A percentile compares a stretch with the other conserved stretches of the same genome.
These are phyloP conservation scores for Leptographium wingfieldii DNA, from an alignment of 2,329 filamentous ascomycete species.

Conservation along the genomic window DNA sequence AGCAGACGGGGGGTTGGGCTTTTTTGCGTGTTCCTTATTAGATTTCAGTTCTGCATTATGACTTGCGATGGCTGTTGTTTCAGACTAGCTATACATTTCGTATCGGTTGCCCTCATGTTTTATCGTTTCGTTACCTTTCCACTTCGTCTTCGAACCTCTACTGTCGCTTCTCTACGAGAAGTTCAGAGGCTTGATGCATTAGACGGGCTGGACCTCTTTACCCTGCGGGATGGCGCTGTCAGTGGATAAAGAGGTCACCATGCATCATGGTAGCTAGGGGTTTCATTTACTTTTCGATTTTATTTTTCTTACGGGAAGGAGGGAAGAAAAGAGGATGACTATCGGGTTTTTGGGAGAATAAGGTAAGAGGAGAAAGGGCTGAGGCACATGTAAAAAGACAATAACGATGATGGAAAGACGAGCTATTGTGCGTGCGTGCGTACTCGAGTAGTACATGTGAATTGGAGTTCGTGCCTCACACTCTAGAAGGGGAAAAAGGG, in stretches of 20 bases:
- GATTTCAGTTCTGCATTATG: slow-evolving; percentile 14
- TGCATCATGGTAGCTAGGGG: neutral
- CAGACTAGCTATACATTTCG: slow-evolving; percentile 16
- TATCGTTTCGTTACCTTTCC: neutral
- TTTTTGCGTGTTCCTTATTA: neutral
- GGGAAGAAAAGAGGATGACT: neutral
- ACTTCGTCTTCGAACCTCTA: neutral
- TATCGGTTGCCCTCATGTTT: slow-evolving; percentile 1
- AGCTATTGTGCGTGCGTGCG: neutral
- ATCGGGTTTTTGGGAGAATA: neutral
- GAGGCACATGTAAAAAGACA: neutral
- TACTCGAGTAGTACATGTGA: neutral
- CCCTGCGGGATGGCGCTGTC: neutral
- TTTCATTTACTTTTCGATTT: neutral
- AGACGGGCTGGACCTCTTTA: slow-evolving; percentile 1
- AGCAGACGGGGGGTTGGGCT: neutral
- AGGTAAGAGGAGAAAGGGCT: slow-evolving; percentile 1
- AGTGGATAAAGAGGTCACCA: neutral
- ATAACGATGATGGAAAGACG: neutral
- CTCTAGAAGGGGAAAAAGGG: neutral
- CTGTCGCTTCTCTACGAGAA: neutral
- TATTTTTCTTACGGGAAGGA: neutral
- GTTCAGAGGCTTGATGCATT: neutral
- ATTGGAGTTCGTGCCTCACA: neutral
- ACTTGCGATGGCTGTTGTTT: slow-evolving; percentile 12